phyloP scores from a whole-genome alignment of 2,329 filamentous ascomycete genomes.

The Claviceps sorghi region DNA sequence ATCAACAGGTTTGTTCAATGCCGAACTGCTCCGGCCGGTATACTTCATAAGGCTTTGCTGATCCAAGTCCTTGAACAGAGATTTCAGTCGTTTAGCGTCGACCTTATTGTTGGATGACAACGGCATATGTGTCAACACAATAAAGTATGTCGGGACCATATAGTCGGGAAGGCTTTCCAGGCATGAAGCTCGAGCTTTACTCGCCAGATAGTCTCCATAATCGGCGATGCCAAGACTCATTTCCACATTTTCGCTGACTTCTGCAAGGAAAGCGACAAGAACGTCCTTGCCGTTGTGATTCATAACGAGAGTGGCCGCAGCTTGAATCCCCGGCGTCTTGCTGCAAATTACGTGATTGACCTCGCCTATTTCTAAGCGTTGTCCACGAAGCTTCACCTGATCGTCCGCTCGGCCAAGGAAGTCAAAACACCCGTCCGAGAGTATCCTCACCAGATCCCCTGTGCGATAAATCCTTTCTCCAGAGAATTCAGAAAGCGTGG shows the following conservation, averaged over 20 bases:
- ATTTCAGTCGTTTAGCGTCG: slow-evolving; percentile 54
- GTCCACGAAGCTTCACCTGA: slow-evolving; percentile 81
- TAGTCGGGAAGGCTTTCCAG: slow-evolving; percentile 58
- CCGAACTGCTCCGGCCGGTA: slow-evolving; percentile 17
- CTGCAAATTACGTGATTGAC: slow-evolving; percentile 71
- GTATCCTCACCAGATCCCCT: slow-evolving; percentile 70
- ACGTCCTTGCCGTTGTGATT: slow-evolving; percentile 70
- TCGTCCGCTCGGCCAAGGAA: slow-evolving; percentile 82
- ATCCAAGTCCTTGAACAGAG: slow-evolving; percentile 48
- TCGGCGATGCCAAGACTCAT: slow-evolving; percentile 11
- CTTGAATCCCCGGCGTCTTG: slow-evolving; percentile 40
- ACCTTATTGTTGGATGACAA: slow-evolving; percentile 84
- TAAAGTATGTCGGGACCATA: slow-evolving; percentile 80
- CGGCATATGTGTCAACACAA: slow-evolving; percentile 57
- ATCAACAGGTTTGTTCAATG: slow-evolving; percentile 16
- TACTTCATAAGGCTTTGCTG: slow-evolving; percentile 47
- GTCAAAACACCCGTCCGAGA: slow-evolving; percentile 70
- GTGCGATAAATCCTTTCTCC: slow-evolving; percentile 64
- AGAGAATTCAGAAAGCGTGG: slow-evolving; percentile 37
- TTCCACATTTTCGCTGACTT: slow-evolving; percentile 1
- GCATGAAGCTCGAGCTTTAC: slow-evolving; percentile 46
- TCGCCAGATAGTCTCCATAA: slow-evolving; percentile 25
- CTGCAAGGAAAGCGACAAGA: slow-evolving; percentile 58
- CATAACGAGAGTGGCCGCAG: slow-evolving; percentile 61
- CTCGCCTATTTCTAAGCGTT: slow-evolving; percentile 78